Base-by-base conservation (phyloP, 352 stramenopile genomes). In the Globisporangium megalacanthum region DNA sequence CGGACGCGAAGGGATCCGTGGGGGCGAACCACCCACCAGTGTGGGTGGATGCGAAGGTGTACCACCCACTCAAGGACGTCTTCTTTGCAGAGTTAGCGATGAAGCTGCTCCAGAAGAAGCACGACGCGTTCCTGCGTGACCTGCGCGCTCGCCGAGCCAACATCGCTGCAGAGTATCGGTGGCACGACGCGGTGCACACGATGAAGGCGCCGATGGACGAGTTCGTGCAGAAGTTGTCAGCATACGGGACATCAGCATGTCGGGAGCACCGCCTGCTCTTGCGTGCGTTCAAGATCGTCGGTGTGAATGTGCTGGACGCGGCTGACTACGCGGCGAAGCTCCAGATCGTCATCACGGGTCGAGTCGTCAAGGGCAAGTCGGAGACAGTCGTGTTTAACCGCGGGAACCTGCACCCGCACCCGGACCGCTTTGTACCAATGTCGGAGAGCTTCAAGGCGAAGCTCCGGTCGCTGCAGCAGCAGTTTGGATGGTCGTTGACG, bases 381-480 rank as follows among this genome's bases (percentile, higher is more conserved):
- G 55, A 66, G n/a, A 22, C 31, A 15, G 52, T 87, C 31, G 70
- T 83, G 19, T 89, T 87, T 57, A 89, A 87, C 68, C 70, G 75
- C 36, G 75, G 78, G 13, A 88, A 86, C 58, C 53, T 88, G 59
- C 71, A 81, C 54, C 55, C 74, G 49, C 62, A 85, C 61, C 74
- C 76, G 56, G 63, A 77, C 33, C 62, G 65, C 22, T 59, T 79
- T 20, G 61, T 75, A 15, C 70, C 67, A 13, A 74, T 84, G 69
- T 68, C 67, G 41, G 53, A 55, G 14, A 54, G 20, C 9, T 83
- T 83, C 53, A 59, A 83, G 61, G 33, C 29, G 10, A 63, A 66
- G 19, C 62, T 86, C 1, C 72, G 72, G 3, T 50, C 35, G 20
- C 52, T 77, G 48, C 69, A 66, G 25, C 60, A 49, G 17, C 55